These are phyloP conservation scores for Trapa incisa DNA, from an alignment of 345 rosid species.

Conservation along the genomic window DNA sequence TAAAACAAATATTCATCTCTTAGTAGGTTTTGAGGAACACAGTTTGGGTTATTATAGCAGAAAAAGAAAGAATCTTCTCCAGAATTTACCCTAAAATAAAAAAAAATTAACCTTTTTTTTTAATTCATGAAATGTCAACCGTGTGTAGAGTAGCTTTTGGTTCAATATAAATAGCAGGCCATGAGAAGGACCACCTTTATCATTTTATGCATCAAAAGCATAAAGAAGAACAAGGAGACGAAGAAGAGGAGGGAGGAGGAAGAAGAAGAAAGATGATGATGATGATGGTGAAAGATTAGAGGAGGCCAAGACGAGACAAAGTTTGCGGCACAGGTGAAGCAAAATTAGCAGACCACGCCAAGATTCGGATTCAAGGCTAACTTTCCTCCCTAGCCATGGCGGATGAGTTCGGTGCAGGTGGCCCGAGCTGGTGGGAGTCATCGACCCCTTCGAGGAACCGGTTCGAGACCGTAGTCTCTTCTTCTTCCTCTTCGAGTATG, in stretches of 20 bases:
- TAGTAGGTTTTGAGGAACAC: no score
- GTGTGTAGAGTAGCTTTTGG: slow-evolving; percentile 6
- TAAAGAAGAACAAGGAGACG: neutral
- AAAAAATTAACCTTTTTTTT: slow-evolving; percentile 19
- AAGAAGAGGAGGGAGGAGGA: neutral
- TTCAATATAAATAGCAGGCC: slow-evolving; percentile 8
- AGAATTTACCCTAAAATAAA: no score
- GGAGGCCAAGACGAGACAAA: neutral
- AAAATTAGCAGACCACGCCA: neutral
- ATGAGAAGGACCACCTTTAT: slow-evolving; percentile 26
- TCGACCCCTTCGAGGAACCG: slow-evolving; percentile 33
- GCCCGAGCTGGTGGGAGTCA: slow-evolving; percentile 56
- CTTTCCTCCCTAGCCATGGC: slow-evolving; percentile 29
- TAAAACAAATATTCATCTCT: no score
- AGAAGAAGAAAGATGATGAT: neutral
- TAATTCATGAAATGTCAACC: slow-evolving; percentile 39
- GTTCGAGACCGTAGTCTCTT: slow-evolving; percentile 27
- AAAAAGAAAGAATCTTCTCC: no score
- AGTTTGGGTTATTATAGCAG: no score
- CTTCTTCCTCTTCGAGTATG: slow-evolving; percentile 31
- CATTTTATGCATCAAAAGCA: slow-evolving; percentile 33
- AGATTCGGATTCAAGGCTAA: neutral
- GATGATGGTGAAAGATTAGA: neutral
- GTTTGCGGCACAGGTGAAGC: neutral
- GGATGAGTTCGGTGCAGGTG: slow-evolving; percentile 39